Conservation (phyloP, 176 grass and related monocot species). For the Guadua angustifolia region DNA sequence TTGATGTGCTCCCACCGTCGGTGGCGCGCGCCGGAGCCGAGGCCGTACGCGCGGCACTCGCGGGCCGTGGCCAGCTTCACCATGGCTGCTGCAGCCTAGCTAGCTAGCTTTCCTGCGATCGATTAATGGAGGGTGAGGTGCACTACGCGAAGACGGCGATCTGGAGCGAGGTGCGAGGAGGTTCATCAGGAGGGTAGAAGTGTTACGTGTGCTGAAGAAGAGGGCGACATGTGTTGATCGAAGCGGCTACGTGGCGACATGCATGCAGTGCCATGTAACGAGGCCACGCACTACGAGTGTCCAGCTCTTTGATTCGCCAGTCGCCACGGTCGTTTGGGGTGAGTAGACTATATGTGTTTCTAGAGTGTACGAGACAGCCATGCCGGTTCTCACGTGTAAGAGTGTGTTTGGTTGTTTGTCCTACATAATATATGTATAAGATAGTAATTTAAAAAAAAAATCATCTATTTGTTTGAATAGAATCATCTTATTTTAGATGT, state of each 20-base stretch:
- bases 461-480: too few species aligned
- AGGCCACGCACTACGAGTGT: neutral
- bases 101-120: neutral
- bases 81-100: slow-evolving; percentile 37
- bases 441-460: too few species aligned
- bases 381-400: too few species aligned
- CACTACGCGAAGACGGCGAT: neutral
- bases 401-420: too few species aligned
- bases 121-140: neutral
- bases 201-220: neutral
- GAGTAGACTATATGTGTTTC: neutral
- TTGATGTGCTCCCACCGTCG: slow-evolving; percentile 89
- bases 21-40: slow-evolving; percentile 42
- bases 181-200: neutral
- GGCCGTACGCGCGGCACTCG: slow-evolving; percentile 71
- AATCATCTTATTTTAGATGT: too few species aligned
- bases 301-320: neutral
- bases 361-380: too few species aligned
- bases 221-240: slow-evolving; percentile 7
- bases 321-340: neutral
- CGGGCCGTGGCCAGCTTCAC: slow-evolving; percentile 86
- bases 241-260: slow-evolving; percentile 45
- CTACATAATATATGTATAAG: too few species aligned
- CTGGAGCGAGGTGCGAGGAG: neutral
- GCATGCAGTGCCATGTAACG: slow-evolving; percentile 59